Percentiles rank a stretch among this genome's conserved stretches.
Conservation (phyloP, 164 flowering plant genomes). For the Vitis amurensis region DNA sequence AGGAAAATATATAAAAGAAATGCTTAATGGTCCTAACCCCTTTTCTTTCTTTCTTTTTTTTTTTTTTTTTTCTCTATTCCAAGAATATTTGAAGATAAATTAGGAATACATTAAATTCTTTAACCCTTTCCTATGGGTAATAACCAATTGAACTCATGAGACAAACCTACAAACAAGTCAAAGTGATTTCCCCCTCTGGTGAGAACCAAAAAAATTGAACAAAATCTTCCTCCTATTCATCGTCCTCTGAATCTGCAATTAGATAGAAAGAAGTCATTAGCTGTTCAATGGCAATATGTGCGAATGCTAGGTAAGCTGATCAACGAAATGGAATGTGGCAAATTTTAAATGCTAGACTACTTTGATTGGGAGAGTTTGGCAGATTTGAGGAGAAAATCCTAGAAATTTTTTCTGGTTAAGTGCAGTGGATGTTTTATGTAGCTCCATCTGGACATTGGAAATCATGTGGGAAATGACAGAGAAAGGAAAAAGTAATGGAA, state of each 20-base stretch:
- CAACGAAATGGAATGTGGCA: background rate
- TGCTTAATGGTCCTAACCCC: slow-evolving; percentile 17
- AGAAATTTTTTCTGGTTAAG: too few species aligned
- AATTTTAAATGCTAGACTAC: background rate
- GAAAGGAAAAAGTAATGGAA: too few species aligned
- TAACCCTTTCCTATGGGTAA: slow-evolving; percentile 12
- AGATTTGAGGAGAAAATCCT: too few species aligned
- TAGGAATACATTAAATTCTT: background rate
- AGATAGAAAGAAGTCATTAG: slow-evolving; percentile 1
- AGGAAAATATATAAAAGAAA: slow-evolving; percentile 16
- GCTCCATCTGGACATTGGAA: too few species aligned
- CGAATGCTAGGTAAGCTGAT: background rate
- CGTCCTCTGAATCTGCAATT: slow-evolving; percentile 70
- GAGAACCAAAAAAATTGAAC: background rate
- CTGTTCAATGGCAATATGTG: background rate
- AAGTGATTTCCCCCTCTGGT: slow-evolving; percentile 1
- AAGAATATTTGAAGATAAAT: slow-evolving; percentile 3
- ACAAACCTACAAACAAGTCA: slow-evolving; percentile 12
- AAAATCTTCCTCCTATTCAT: slow-evolving; percentile 29
- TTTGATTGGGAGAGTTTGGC: background rate
- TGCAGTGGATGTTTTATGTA: too few species aligned
- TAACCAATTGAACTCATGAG: background rate
- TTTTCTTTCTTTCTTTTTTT: background rate
- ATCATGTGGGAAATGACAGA: too few species aligned
- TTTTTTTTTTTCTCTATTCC: background rate